Base-by-base conservation (phyloP, 176 grass and related monocot genomes). In the Eremochloa ophiuroides region DNA sequence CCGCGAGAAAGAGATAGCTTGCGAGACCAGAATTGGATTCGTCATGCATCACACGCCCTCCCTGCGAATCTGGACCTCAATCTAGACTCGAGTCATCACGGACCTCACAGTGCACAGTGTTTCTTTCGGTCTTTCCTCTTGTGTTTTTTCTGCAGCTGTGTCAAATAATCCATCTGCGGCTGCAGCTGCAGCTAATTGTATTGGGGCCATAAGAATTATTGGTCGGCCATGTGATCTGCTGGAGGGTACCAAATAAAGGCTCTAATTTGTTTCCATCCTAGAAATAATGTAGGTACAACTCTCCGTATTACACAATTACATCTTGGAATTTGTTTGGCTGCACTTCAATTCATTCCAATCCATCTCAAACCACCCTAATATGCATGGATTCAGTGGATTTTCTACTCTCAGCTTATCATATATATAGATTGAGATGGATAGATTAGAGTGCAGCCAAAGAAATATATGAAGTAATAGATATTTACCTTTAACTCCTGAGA, bases 181-280 rank as follows among this genome's bases (percentile, higher is more conserved):
- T 48, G 48, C 18, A 53, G 18, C 48, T 22, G 9, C n/a, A n/a
- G n/a, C n/a, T n/a, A n/a, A n/a, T n/a, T n/a, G n/a, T n/a, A 22
- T 22, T 41, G 69, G 80, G 80, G 31, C 80, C 80, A 74, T 66
- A 23, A 16, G 35, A 18, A 66, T 15, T 44, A 79, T 38, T 88
- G 26, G 18, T 68, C n/a, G 2, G n/a, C 66, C 74, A 83, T 65
- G 80, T 78, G 86, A 56, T 58, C n/a, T n/a, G n/a, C 42, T 41
- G 34, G 13, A 56, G 38, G 66, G 13, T 44, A 7, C 56, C 20
- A 56, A 18, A 28, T 44, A 17, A 8, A 43, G 20, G 20, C 10
- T 11, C 18, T 1, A 23, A 10, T 44, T 22, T 64, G 28, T 26
- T 47, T 78, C 4, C 8, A 16, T 66, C 66, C 28, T 3, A 10